Conservation (phyloP, 768 basidiomycete genomes). For the Mrakia hoshinonis region DNA sequence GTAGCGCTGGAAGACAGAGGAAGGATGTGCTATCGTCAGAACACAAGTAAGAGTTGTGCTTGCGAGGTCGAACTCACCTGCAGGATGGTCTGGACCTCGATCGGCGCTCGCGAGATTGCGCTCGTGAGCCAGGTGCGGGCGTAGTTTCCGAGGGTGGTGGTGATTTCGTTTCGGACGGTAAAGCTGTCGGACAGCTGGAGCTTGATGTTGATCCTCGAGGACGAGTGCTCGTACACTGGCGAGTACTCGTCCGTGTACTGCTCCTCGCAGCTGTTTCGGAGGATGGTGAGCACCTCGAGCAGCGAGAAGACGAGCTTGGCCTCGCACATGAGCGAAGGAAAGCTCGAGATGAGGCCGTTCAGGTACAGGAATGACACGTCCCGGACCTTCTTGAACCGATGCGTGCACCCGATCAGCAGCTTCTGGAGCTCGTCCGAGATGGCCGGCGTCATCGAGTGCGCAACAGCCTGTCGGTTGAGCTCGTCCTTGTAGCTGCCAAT, state of each 20-base stretch:
- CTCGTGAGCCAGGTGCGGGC: conserved; percentile 77
- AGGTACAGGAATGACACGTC: conserved; percentile 75
- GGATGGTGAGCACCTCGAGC: conserved; percentile 78
- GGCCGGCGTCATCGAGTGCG: conserved; percentile 62
- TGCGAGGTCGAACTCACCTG: conserved; percentile 51
- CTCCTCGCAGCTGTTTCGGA: conserved; percentile 79
- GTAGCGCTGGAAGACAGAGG: conserved; percentile 58
- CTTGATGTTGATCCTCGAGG: conserved; percentile 63
- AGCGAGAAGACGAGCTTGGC: conserved; percentile 76
- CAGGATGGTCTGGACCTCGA: conserved; percentile 83
- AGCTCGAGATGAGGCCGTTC: conserved; percentile 73
- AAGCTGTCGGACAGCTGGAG: conserved; percentile 81
- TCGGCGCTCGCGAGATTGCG: conserved; percentile 76
- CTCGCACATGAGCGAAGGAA: conserved; percentile 91
- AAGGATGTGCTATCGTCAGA: background rate
- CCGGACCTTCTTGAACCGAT: conserved; percentile 70
- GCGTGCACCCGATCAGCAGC: conserved; percentile 70
- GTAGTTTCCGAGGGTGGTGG: conserved; percentile 61
- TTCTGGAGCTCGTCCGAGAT: conserved; percentile 64
- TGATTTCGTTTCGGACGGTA: conserved; percentile 71
- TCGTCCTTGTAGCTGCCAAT: conserved; percentile 65
- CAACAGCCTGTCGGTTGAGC: conserved; percentile 63
- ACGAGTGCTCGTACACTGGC: conserved; percentile 71
- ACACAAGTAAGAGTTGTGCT: background rate
- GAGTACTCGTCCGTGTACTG: conserved; percentile 94